Evolutionary conservation across 495 filamentous ascomycete species (phyloP).

Genomic region (Astrothelium macrocarpum): DNA sequence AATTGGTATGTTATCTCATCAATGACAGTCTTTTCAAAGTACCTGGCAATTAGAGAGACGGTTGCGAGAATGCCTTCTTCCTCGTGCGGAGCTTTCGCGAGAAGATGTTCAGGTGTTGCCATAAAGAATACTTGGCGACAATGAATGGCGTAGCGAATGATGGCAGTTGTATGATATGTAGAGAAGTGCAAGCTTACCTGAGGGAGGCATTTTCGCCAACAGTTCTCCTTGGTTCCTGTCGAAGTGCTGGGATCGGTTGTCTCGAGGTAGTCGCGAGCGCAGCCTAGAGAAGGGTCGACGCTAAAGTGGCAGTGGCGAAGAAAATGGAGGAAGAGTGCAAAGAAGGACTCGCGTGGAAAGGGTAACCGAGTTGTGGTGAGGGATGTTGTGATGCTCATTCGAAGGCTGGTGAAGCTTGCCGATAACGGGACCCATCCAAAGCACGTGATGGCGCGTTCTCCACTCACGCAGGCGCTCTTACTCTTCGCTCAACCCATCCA

Average conservation of each 20-base stretch:
- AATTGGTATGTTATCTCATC: neutral
- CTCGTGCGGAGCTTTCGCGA: no score
- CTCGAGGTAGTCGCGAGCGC: neutral
- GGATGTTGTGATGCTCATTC: no score
- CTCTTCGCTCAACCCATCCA: no score
- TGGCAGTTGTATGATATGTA: neutral
- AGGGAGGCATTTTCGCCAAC: neutral
- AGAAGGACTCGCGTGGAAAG: no score
- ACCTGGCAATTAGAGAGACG: neutral
- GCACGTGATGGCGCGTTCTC: no score
- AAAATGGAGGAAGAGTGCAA: no score
- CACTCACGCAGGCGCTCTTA: no score
- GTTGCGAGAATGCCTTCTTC: no score
- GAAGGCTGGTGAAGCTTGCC: no score
- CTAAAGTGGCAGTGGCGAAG: no score
- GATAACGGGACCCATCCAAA: no score
- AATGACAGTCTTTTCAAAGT: neutral
- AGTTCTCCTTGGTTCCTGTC: neutral
- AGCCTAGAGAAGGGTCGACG: neutral
- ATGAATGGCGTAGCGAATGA: neutral
- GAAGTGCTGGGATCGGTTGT: neutral
- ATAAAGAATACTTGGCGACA: neutral
- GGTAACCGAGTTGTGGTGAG: no score
- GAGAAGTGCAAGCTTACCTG: neutral
- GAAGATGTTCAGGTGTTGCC: neutral